Conservation (phyloP, 768 basidiomycete genomes). For the Vishniacozyma victoriae region DNA sequence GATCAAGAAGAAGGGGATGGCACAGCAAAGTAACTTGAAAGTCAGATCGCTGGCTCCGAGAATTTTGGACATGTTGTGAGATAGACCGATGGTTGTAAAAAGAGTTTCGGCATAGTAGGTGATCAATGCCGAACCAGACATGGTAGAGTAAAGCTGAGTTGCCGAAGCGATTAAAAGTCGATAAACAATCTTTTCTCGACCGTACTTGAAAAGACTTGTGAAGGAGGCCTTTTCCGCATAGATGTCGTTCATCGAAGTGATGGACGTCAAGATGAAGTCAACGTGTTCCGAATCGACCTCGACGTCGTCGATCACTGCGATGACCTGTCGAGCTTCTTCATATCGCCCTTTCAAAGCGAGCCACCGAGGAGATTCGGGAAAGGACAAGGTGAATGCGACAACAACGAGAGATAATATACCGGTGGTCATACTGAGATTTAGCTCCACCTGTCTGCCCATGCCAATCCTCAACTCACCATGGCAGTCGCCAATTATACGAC, state of each 20-base stretch:
- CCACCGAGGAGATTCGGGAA: conserved; percentile 44
- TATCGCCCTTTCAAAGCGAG: conserved; percentile 41
- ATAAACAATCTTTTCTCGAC: conserved; percentile 19
- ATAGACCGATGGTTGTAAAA: conserved; percentile 17
- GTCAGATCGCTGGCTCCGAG: conserved; percentile 17
- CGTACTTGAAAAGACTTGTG: conserved; percentile 17
- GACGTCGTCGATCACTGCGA: conserved; percentile 14
- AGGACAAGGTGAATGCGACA: conserved; percentile 12
- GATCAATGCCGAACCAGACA: conserved; percentile 21
- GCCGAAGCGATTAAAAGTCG: conserved; percentile 16
- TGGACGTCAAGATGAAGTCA: conserved; percentile 1
- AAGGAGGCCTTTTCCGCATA: conserved; percentile 14
- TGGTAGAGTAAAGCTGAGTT: conserved; percentile 16
- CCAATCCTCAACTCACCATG: conserved; percentile 7
- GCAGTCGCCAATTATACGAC: conserved; percentile 16
- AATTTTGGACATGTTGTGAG: conserved; percentile 12
- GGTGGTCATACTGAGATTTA: conserved; percentile 14
- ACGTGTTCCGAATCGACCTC: conserved; percentile 8
- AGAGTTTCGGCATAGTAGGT: conserved; percentile 23
- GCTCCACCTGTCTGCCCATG: background rate
- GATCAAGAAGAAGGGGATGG: conserved; percentile 25
- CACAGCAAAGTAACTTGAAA: conserved; percentile 18
- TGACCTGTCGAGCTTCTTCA: conserved; percentile 15
- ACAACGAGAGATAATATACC: conserved; percentile 20
- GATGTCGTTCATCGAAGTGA: conserved; percentile 7